Evolutionary conservation across 805 yeast species (phyloP), one percentile per base, ranked within the genome.

Genomic region (Wickerhamomyces bisporus): DNA sequence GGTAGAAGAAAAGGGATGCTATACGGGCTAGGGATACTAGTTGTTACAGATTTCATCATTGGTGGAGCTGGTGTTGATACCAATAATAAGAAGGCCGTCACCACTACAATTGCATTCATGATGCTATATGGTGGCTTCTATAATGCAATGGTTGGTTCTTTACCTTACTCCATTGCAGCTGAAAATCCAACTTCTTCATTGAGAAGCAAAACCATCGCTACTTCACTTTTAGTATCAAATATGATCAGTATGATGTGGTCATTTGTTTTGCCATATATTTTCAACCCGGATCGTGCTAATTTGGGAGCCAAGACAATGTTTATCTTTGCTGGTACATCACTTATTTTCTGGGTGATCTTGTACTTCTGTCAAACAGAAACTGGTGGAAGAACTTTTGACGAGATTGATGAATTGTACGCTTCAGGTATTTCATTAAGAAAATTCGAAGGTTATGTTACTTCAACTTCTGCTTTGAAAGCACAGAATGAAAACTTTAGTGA

Each of bases 281-380:
- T 71, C 42, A 71, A 68, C 40, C 67, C 73, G 2, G 53, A 52
- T 17, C 52, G 56, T 25, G 70, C 66, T 17, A 58, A 70, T 41
- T 50, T 62, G 61, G 61, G 65, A 23, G 70, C 65, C n/a, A 67
- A 66, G 41, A 65, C 70, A 32, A 70, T 62, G 19, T 70, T 65
- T 45, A 50, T 70, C 35, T 71, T 63, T 57, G 68, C 63, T 35
- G 75, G 62, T 1, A 39, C 52, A 11, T 53, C 59, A 14, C 26
- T 54, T 11, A 1, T 61, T 5, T 46, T 60, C 24, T 27, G 62
- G 18, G 38, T 57, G 30, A 69, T 71, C 67, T 53, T 59, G 23
- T 71, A 54, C 56, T 68, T 71, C 53, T 64, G 66, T 36, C 63
- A 73, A 42, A 81, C 82, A 12, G 82, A 77, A 54, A 71, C 79